These are phyloP conservation scores for Suillus americanus DNA, from an alignment of 768 basidiomycete genomes.

Conservation along the genomic window DNA sequence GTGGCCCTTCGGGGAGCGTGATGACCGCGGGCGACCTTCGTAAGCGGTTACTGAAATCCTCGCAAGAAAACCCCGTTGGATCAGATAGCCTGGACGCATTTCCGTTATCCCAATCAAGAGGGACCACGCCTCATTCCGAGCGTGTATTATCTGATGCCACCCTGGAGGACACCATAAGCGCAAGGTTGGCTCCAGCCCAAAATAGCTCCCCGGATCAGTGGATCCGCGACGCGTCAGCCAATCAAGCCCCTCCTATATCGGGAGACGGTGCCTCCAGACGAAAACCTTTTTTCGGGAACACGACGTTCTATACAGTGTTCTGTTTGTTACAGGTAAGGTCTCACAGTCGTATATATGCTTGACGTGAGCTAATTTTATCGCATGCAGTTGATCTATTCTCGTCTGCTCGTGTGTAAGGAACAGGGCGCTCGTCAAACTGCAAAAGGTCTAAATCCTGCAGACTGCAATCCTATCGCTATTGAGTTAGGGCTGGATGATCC, in stretches of 20 bases:
- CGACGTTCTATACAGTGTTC: constrained; percentile 87
- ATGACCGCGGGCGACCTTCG: constrained; percentile 68
- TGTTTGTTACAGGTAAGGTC: constrained; percentile 77
- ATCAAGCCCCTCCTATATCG: constrained; percentile 21
- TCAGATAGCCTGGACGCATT: constrained; percentile 33
- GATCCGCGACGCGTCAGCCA: constrained; percentile 51
- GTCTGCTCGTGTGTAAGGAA: constrained; percentile 82
- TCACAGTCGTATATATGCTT: constrained; percentile 5
- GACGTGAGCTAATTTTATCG: constrained; percentile 9
- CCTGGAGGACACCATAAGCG: not conserved
- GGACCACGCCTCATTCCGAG: constrained; percentile 10
- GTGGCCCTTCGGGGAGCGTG: constrained; percentile 42
- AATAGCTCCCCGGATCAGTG: constrained; percentile 48
- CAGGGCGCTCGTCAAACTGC: constrained; percentile 71
- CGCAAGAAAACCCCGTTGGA: constrained; percentile 52
- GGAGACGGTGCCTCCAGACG: constrained; percentile 36
- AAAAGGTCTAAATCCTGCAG: constrained; percentile 61
- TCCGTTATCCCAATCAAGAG: constrained; percentile 20
- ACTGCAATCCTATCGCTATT: constrained; percentile 79
- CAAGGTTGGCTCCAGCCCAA: not conserved
- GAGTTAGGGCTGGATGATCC: constrained; percentile 86
- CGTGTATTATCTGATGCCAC: constrained; percentile 9
- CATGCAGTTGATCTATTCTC: constrained; percentile 80
- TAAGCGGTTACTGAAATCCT: constrained; percentile 77
- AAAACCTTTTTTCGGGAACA: constrained; percentile 84